Evolutionary conservation across 352 stramenopile genomes (phyloP).

Genomic region (Phytophthora agathidicida): DNA sequence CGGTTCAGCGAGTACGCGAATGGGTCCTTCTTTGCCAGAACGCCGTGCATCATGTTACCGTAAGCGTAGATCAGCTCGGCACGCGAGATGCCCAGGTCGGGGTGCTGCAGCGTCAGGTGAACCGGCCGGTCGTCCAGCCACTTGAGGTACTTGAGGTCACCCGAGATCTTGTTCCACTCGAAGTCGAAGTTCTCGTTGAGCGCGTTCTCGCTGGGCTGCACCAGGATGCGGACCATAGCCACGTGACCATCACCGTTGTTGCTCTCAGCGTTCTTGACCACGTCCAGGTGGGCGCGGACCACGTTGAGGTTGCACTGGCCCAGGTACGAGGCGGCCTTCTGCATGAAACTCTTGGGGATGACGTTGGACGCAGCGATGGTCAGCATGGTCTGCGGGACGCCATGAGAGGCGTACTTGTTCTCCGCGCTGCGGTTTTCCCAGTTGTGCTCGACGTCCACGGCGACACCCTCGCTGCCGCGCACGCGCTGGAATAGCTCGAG

Average conservation of each 20-base stretch:
- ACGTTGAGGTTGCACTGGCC: constrained; percentile 96
- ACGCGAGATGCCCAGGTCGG: constrained; percentile 91
- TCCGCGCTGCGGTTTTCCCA: constrained; percentile 83
- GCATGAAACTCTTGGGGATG: constrained; percentile 81
- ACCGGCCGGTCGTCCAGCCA: constrained; percentile 86
- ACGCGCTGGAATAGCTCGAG: constrained; percentile 74
- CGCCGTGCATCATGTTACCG: constrained; percentile 94
- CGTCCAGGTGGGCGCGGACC: constrained; percentile 94
- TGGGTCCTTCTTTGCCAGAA: constrained; percentile 94
- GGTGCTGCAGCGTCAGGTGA: constrained; percentile 80
- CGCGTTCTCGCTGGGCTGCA: constrained; percentile 68
- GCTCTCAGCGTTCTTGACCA: constrained; percentile 87
- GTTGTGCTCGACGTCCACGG: constrained; percentile 80
- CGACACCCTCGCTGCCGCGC: constrained; percentile 75
- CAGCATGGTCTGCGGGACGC: constrained; percentile 79
- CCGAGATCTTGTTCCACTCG: constrained; percentile 83
- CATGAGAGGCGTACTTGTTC: constrained; percentile 75
- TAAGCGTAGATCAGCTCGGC: constrained; percentile 97
- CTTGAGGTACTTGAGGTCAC: constrained; percentile 91
- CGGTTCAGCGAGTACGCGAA: constrained; percentile 95
- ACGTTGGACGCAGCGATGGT: constrained; percentile 86
- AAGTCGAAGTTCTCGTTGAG: constrained; percentile 57
- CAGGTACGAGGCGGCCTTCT: constrained; percentile 88
- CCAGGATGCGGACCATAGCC: constrained; percentile 84
- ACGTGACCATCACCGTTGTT: constrained; percentile 70